Evolutionary conservation across 495 filamentous ascomycete species (phyloP).

Genomic region (Viridothelium virens): DNA sequence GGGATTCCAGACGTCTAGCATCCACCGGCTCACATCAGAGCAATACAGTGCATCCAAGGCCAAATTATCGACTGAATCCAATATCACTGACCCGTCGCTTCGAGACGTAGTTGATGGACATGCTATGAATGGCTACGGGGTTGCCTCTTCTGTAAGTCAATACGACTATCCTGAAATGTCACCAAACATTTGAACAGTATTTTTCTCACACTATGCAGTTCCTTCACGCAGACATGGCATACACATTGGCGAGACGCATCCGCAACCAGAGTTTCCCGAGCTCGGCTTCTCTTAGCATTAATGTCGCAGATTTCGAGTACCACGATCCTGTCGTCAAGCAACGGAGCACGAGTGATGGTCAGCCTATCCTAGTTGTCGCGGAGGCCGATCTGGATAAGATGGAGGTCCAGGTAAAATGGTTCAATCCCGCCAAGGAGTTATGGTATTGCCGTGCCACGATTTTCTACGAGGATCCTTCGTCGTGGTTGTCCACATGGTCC

Average conservation of each 20-base stretch:
- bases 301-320: constrained; percentile 11
- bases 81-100: background rate
- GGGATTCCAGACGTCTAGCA: background rate
- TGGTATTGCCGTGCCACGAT: constrained; percentile 9
- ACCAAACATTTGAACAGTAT: background rate
- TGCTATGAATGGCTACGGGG: constrained; percentile 6
- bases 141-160: constrained; percentile 4
- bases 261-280: constrained; percentile 2
- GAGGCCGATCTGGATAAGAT: background rate
- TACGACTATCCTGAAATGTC: background rate
- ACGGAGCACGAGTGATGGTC: constrained; percentile 1
- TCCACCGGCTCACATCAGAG: background rate
- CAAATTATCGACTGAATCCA: background rate
- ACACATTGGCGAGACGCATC: constrained; percentile 6
- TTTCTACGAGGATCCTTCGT: constrained; percentile 10
- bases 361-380: background rate
- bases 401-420: constrained; percentile 9
- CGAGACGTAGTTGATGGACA: background rate
- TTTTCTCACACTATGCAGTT: background rate
- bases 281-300: background rate
- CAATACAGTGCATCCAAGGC: constrained; percentile 1
- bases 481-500: constrained; percentile 1
- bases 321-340: constrained; percentile 9
- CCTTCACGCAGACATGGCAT: constrained; percentile 10
- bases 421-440: constrained; percentile 9